Base-by-base conservation (phyloP, 768 basidiomycete genomes). In the Naganishia vaughanmartiniae region DNA sequence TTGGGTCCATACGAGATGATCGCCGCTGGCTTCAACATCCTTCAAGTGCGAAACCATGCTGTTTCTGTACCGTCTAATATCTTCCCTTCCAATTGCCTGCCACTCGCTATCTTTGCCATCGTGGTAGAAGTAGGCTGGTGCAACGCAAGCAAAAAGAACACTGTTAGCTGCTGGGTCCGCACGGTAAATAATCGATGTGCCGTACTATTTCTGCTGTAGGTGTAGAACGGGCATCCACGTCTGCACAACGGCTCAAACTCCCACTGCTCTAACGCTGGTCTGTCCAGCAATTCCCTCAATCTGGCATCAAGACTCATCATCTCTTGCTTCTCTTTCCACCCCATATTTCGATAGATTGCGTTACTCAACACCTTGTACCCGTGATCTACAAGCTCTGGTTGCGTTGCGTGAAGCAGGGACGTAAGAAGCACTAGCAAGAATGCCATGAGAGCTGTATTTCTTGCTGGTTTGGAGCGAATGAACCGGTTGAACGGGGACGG, bases 91-190 rank as follows among this genome's bases (percentile, higher is more conserved):
- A 54, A 80, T 46, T 34, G 60, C 33, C 42, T 74, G 71, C 79
- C 79, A 80, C 54, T 76, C 72, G 12, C 75, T 73, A 7, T 73
- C 69, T 66, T 78, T 77, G n/a, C 75, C 77, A 42, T 76, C 74
- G 57, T 78, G 80, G 71, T 76, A 76, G 58, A 77, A 79, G 70
- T 79, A 78, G 26, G 73, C 60, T 63, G n/a, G n/a, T n/a, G n/a
- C n/a, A 24, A 58, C 4, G 11, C 34, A 26, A 15, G 17, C 9
- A 54, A 34, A 30, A 55, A 55, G 15, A 26, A 33, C 26, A 33
- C 14, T 30, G 42, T 51, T 51, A 51, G 48, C 48, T 21, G 21
- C 24, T 24, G 48, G 4, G 7, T 51, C 19, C n/a, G 7, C 48
- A n/a, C n/a, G 12, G 48, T 51, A 4, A 14, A 11, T 12, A 26